Percentiles rank a stretch among this genome's conserved stretches.
These are phyloP conservation scores for Knufia fluminis DNA, from an alignment of 2,329 filamentous ascomycete species.

Conservation along the genomic window DNA sequence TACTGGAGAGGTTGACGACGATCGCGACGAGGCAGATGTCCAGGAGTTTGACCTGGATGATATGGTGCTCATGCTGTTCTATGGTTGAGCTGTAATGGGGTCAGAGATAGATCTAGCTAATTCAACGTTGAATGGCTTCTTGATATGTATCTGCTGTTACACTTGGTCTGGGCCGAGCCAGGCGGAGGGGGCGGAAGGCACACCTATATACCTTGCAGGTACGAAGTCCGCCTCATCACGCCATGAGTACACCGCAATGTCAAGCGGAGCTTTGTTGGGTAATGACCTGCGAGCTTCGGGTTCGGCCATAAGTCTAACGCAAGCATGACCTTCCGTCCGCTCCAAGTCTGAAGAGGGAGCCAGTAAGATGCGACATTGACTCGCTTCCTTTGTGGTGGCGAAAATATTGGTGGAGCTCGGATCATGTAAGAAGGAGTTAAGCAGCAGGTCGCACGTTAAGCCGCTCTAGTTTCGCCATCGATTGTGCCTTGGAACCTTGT, in stretches of 20 bases:
- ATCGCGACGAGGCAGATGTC: background rate
- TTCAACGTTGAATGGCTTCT: too few species aligned
- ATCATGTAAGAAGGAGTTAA: too few species aligned
- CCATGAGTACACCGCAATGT: background rate
- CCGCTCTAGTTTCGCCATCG: background rate
- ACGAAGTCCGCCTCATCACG: background rate
- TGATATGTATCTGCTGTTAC: too few species aligned
- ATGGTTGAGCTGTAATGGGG: background rate
- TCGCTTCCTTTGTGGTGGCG: background rate
- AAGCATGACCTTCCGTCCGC: background rate
- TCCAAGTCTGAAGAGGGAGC: too few species aligned
- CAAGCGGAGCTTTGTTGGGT: background rate
- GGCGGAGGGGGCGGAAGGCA: background rate
- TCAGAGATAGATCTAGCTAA: background rate
- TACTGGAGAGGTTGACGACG: background rate
- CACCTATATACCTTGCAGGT: constrained; percentile 5
- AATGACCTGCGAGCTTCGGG: background rate
- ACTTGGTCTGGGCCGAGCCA: background rate
- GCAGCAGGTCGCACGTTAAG: too few species aligned
- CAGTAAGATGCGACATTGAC: background rate
- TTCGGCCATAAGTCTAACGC: background rate
- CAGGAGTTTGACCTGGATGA: constrained; percentile 5
- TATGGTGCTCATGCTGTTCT: background rate
- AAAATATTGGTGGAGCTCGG: background rate
- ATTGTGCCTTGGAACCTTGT: background rate